Conservation (phyloP, 140 eudicot genomes). For the Senecio squalidus region DNA sequence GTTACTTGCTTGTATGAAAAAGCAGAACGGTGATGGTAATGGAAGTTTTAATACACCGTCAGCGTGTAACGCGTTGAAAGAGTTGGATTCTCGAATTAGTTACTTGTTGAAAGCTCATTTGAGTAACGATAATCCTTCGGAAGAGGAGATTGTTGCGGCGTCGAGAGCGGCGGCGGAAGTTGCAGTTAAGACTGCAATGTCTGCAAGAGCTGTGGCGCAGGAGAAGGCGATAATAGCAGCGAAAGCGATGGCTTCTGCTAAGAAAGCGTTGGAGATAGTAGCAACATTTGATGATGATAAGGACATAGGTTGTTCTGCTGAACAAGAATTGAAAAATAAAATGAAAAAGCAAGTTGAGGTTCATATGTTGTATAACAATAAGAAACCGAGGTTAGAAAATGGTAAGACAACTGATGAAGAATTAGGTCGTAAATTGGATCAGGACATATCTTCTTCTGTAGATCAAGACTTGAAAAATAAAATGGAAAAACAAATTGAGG, state of each 20-base stretch:
- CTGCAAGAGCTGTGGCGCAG: constrained; percentile 66
- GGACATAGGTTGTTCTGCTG: constrained; percentile 25
- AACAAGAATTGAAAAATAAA: constrained; percentile 26
- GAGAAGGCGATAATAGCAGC: constrained; percentile 67
- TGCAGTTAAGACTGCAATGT: constrained; percentile 56
- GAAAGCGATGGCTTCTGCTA: constrained; percentile 74
- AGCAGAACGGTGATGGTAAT: constrained; percentile 48
- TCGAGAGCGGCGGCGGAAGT: constrained; percentile 57
- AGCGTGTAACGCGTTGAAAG: constrained; percentile 21
- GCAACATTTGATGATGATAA: constrained; percentile 43
- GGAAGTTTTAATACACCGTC: constrained; percentile 29
- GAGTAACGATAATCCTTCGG: constrained; percentile 45
- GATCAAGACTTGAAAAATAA: constrained; percentile 39
- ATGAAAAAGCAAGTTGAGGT: constrained; percentile 58
- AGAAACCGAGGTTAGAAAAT: constrained; percentile 27
- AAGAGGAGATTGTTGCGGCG: constrained; percentile 58
- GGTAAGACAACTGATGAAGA: constrained; percentile 59
- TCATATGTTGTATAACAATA: constrained; percentile 47
- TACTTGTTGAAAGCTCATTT: constrained; percentile 46
- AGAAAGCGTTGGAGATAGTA: constrained; percentile 69
- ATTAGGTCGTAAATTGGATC: constrained; percentile 66
- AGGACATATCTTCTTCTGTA: constrained; percentile 26
- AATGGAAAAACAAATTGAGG: constrained; percentile 55
- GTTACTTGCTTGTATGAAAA: constrained; percentile 72
- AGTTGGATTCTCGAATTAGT: constrained; percentile 45